Evolutionary conservation across 495 filamentous ascomycete species (phyloP).

Genomic region (Podospora anserina): DNA sequence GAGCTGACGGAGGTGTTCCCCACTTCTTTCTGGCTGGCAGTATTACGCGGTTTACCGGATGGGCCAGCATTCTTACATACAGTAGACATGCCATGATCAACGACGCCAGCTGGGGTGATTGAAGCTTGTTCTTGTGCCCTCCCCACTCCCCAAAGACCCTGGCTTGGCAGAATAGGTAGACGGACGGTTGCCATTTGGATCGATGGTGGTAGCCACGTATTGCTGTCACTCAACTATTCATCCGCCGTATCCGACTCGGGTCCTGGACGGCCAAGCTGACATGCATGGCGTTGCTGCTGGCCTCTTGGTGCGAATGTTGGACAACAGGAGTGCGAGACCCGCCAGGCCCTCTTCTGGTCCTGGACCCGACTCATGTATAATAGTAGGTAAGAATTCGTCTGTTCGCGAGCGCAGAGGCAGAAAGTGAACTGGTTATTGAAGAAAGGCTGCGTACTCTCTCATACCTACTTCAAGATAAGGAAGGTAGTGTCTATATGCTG

Average conservation of each 20-base stretch:
- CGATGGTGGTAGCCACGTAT: no score
- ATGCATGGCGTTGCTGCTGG: background rate
- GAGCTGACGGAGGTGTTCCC: no score
- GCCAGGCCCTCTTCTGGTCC: background rate
- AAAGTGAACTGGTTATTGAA: no score
- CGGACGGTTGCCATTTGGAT: no score
- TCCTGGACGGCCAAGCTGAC: background rate
- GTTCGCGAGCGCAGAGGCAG: no score
- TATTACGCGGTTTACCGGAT: no score
- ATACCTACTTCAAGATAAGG: background rate
- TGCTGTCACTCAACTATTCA: background rate
- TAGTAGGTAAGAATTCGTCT: no score
- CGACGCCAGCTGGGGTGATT: background rate
- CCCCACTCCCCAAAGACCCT: background rate
- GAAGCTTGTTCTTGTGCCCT: background rate
- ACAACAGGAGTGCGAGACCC: background rate
- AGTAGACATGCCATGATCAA: background rate
- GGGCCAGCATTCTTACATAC: no score
- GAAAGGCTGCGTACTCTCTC: no score
- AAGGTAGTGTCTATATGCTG: background rate
- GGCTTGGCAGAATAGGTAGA: background rate
- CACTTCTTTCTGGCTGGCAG: no score
- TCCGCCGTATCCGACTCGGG: background rate
- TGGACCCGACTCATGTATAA: background rate
- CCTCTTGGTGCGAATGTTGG: background rate